Evolutionary conservation across 1,284 basidiomycete species (phyloP), one percentile per base, ranked within the genome.

Genomic region (Leccinum insolens): DNA sequence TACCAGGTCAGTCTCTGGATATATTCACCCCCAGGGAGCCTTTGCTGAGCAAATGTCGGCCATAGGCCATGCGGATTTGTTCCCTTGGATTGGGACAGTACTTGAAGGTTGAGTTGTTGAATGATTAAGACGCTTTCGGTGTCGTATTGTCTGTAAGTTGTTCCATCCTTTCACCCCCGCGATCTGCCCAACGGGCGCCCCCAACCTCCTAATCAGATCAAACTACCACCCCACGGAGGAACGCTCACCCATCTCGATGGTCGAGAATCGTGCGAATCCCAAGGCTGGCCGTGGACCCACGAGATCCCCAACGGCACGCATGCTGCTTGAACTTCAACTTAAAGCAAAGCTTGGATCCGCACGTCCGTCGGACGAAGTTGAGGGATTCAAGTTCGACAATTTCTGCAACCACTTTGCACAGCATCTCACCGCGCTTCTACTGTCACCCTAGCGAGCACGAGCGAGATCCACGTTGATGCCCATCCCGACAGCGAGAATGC

Each of bases 11-110:
- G 80, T 68, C 55, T 31, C 20, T 71, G 37, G 34, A 22, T 62
- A 39, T 65, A 34, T 61, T 7, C 4, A 17, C 4, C 34, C 9
- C 31, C 7, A 7, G 17, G 31, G 34, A 44, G 15, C 14, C 11
- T 49, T 65, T 7, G 7, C 49, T 5, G 17, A 67, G 17, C 39
- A 31, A 25, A 28, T 7, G 8, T 49, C n/a, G n/a, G 46, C 65
- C 59, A 8, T 71, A 92, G 89, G 91, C 90, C 5, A 81, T 88
- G 73, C 84, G 90, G 44, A 86, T 94, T 84, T 84, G 89, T 52
- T 86, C 86, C 20, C 81, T 94, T 12, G 93, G 93, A 20, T 94
- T 92, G 92, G 87, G 85, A 5, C 87, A 94, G 22, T 89, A 87
- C 76, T 77, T 94, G 55, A 84, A 82, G 9, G 84, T 93, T 4